Evolutionary conservation across 352 stramenopile genomes (phyloP).

Genomic region (Detonula confervacea): DNA sequence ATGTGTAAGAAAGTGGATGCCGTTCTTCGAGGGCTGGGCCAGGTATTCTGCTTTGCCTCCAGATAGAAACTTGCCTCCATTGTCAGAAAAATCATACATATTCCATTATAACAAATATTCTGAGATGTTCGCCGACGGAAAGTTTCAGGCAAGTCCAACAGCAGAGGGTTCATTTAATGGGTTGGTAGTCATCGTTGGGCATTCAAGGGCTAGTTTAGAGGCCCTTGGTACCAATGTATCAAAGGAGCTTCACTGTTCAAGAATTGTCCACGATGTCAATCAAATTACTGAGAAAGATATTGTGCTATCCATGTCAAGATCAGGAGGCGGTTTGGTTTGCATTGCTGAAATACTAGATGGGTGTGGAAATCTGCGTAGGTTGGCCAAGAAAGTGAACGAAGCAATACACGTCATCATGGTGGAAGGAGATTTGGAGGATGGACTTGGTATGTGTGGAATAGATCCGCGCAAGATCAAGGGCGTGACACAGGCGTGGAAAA

Average conservation of each 20-base stretch:
- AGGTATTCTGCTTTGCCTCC: slow-evolving; percentile 46
- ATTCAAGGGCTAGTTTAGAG: slow-evolving; percentile 29
- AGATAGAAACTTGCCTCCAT: slow-evolving; percentile 9
- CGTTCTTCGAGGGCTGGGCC: slow-evolving; percentile 73
- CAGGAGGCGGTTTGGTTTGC: slow-evolving; percentile 43
- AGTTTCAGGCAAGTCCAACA: slow-evolving; percentile 19
- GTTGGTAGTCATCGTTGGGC: slow-evolving; percentile 51
- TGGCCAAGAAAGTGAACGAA: slow-evolving; percentile 45
- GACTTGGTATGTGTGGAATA: slow-evolving; percentile 16
- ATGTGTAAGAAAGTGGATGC: slow-evolving; percentile 63
- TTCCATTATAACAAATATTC: slow-evolving; percentile 45
- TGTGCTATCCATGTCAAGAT: slow-evolving; percentile 17
- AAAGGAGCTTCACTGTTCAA: slow-evolving; percentile 36
- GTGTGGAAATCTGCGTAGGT: slow-evolving; percentile 15
- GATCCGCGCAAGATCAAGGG: slow-evolving; percentile 37
- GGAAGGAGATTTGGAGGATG: slow-evolving; percentile 31
- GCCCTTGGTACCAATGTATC: slow-evolving; percentile 38
- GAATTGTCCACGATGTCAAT: slow-evolving; percentile 28
- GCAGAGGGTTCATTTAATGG: slow-evolving; percentile 17
- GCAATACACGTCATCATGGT: slow-evolving; percentile 52
- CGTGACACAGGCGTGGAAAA: slow-evolving; percentile 40
- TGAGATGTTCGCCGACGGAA: slow-evolving; percentile 26
- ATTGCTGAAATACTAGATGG: slow-evolving; percentile 39
- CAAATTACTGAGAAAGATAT: slow-evolving; percentile 40
- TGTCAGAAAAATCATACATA: slow-evolving; percentile 44